Conservation (phyloP, 306 rosid species). For the Acacia melanoxylon region DNA sequence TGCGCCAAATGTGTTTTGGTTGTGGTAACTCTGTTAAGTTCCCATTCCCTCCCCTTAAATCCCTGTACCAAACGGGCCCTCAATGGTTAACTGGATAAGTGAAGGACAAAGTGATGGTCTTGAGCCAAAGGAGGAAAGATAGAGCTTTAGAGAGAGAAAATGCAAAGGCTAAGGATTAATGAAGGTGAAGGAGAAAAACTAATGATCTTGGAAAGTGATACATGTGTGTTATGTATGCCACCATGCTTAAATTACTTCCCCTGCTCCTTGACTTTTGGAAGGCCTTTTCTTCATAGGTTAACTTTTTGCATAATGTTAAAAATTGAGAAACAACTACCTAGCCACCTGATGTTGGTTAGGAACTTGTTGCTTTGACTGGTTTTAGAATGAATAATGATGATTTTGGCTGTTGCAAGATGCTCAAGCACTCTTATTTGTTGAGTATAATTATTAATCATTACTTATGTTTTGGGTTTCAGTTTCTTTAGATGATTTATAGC, state of each 20-base stretch:
- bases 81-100: not conserved
- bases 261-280: not conserved
- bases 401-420: not conserved
- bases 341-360: not conserved
- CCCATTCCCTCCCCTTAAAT: too few relatives aligned
- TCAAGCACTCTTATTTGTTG: not conserved
- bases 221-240: not conserved
- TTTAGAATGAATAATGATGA: not conserved
- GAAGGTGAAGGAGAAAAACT: not conserved
- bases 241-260: not conserved
- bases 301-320: not conserved
- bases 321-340: not conserved
- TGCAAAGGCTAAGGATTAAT: not conserved
- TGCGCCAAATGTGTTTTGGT: too few relatives aligned
- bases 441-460: not conserved
- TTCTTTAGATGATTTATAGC: not conserved
- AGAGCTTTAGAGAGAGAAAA: not conserved
- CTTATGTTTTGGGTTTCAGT: not conserved
- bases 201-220: not conserved
- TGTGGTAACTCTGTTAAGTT: too few relatives aligned
- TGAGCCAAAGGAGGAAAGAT: not conserved
- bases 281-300: not conserved
- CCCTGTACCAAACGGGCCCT: too few relatives aligned
- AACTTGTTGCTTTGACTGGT: not conserved
- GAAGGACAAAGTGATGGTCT: not conserved